These are phyloP conservation scores for Melastoma candidum DNA, from an alignment of 441 rosid species.

Conservation along the genomic window DNA sequence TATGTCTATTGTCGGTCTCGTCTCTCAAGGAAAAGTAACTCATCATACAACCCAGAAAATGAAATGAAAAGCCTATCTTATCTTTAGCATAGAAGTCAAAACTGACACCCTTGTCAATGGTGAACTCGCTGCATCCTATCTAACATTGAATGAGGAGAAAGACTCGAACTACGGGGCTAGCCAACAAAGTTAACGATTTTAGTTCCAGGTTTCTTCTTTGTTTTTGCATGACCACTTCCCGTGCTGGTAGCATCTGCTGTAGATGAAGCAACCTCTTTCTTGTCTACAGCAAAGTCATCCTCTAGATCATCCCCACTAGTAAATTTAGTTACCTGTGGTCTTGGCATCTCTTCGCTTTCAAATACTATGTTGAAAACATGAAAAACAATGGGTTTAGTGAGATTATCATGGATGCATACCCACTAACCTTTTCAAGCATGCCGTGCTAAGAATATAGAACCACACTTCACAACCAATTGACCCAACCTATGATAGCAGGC, in stretches of 20 bases:
- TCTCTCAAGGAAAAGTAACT: no score
- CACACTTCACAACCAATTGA: background rate
- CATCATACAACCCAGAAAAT: no score
- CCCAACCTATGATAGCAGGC: background rate
- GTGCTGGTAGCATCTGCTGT: constrained; percentile 16
- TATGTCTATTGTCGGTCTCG: no score
- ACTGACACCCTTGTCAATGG: no score
- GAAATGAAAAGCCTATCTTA: no score
- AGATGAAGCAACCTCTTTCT: constrained; percentile 20
- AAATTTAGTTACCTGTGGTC: constrained; percentile 52
- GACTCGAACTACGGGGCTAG: constrained; percentile 6
- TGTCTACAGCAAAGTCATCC: constrained; percentile 56
- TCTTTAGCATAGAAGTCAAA: no score
- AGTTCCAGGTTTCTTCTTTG: constrained; percentile 47
- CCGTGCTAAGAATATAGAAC: no score
- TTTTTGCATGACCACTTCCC: constrained; percentile 23
- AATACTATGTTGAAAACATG: constrained; percentile 22
- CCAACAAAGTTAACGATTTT: constrained; percentile 66
- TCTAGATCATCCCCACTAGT: constrained; percentile 76
- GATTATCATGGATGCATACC: no score
- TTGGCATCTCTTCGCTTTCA: constrained; percentile 29
- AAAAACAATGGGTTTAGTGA: background rate
- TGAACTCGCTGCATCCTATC: no score
- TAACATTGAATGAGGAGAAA: no score
- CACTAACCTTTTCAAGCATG: no score